These are phyloP conservation scores for Diphasiastrum complanatum DNA, from an alignment of 83 land plant genomes.

Conservation along the genomic window DNA sequence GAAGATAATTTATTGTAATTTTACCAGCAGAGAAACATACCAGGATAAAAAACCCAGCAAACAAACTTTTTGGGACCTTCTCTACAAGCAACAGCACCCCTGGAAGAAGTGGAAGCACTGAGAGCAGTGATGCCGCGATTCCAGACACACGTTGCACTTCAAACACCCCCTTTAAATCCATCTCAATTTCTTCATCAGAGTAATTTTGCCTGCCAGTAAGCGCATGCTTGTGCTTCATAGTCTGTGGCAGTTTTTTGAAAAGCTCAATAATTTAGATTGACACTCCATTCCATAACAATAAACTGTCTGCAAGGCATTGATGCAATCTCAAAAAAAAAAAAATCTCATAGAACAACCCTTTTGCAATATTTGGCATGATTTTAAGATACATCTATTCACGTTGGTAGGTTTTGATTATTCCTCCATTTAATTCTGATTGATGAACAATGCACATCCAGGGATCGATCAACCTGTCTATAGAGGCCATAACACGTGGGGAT, in stretches of 20 bases:
- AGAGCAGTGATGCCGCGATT: conserved; percentile 13
- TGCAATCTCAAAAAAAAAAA: no score
- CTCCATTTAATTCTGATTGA: background rate
- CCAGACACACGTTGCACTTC: conserved; percentile 20
- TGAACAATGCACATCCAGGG: background rate
- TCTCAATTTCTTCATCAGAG: conserved; percentile 18
- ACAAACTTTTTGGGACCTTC: conserved; percentile 12
- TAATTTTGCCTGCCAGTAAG: conserved; percentile 16
- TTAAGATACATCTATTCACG: no score
- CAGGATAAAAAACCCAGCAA: conserved; percentile 17
- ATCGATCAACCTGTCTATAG: conserved; percentile 15
- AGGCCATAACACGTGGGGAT: conserved; percentile 17
- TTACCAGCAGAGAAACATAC: no score
- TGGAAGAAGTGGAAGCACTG: conserved; percentile 20
- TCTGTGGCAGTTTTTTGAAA: conserved; percentile 6
- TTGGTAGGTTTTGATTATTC: background rate
- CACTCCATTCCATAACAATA: background rate
- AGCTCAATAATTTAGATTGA: background rate
- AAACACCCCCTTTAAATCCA: background rate
- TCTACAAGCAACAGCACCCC: conserved; percentile 7
- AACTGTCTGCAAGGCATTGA: background rate
- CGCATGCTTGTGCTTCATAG: conserved; percentile 6
- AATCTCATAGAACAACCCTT: no score
- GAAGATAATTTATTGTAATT: no score
- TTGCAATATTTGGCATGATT: no score